A percentile compares a stretch with the other conserved stretches of the same genome.
These are phyloP conservation scores for Cercophora samala DNA, from an alignment of 495 filamentous ascomycete species.

Conservation along the genomic window DNA sequence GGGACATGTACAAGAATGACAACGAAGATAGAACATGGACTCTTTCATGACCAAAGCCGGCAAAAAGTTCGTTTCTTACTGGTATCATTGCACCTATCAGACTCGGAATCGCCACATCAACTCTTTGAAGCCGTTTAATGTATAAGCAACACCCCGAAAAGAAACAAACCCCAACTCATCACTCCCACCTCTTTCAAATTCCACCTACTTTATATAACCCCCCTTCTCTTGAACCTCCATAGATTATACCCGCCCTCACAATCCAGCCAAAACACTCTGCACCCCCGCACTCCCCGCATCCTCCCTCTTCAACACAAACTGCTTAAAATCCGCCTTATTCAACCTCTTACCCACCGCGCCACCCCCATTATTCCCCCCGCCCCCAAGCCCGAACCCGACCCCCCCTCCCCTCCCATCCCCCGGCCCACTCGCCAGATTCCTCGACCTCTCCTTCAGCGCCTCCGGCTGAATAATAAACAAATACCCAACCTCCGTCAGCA, in stretches of 20 bases:
- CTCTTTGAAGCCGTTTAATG: not conserved
- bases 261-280: constrained; percentile 65
- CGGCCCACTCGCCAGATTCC: constrained; percentile 53
- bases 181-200: not conserved
- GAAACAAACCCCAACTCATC: not conserved
- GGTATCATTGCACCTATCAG: not conserved
- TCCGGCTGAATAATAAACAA: constrained; percentile 93
- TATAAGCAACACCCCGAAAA: not conserved
- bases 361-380: constrained; percentile 11
- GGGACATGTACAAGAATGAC: not conserved
- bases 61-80: not conserved
- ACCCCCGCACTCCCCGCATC: constrained; percentile 77
- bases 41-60: no score
- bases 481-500: constrained; percentile 90
- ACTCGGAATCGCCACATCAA: not conserved
- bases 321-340: constrained; percentile 71
- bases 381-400: constrained; percentile 3
- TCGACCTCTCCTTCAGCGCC: constrained; percentile 70
- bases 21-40: not conserved
- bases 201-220: not conserved
- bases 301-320: constrained; percentile 76
- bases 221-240: not conserved
- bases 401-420: constrained; percentile 6
- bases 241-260: constrained; percentile 28
- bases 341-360: constrained; percentile 45